These are phyloP conservation scores for Talaromyces liani DNA, from an alignment of 495 filamentous ascomycete species.

Conservation along the genomic window DNA sequence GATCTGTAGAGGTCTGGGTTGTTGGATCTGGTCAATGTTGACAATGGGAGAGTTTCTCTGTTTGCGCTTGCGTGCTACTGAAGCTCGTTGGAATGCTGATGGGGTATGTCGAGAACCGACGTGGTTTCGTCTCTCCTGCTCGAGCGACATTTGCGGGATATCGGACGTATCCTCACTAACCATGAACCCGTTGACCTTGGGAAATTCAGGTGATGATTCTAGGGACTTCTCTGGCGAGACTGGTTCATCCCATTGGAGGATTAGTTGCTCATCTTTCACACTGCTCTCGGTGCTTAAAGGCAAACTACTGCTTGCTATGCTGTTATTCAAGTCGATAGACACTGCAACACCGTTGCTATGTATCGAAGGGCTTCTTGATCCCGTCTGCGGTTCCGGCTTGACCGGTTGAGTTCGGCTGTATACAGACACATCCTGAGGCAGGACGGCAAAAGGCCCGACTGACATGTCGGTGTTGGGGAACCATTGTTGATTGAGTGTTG, in stretches of 20 bases:
- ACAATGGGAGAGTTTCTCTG: constrained; percentile 23
- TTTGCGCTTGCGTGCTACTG: constrained; percentile 36
- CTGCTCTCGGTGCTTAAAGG: neutral
- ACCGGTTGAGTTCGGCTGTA: neutral
- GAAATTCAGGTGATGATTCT: constrained; percentile 15
- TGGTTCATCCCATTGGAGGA: constrained; percentile 21
- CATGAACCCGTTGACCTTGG: constrained; percentile 31
- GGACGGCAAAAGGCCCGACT: neutral
- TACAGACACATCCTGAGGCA: neutral
- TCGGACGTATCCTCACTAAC: constrained; percentile 32
- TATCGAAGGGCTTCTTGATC: constrained; percentile 3
- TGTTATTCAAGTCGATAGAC: neutral
- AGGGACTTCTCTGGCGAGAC: constrained; percentile 21
- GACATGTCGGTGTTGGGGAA: neutral
- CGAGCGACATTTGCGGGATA: constrained; percentile 20
- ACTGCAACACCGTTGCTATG: neutral
- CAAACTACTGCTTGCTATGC: neutral
- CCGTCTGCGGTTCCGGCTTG: neutral
- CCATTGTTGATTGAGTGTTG: constrained; percentile 3
- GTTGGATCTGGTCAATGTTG: constrained; percentile 21
- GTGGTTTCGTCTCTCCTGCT: constrained; percentile 21
- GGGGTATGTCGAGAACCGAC: constrained; percentile 21
- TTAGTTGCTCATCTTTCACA: constrained; percentile 16
- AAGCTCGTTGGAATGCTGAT: constrained; percentile 28
- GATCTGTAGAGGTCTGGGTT: constrained; percentile 35